These are phyloP conservation scores for Smallanthus sonchifolius DNA, from an alignment of 129 eudicot genomes.

Conservation along the genomic window DNA sequence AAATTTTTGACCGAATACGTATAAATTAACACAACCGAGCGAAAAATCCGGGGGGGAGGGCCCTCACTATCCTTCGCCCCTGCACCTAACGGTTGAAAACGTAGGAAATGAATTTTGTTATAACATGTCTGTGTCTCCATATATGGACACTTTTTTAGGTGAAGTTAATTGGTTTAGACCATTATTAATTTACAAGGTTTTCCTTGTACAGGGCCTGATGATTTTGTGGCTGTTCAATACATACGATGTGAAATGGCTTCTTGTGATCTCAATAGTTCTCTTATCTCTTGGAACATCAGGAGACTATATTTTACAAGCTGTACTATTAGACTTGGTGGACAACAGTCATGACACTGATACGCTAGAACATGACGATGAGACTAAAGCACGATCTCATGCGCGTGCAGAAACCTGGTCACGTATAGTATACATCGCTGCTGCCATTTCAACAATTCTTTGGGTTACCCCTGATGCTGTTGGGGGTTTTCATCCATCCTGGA, in stretches of 20 bases:
- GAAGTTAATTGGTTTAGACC: neutral
- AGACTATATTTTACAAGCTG: neutral
- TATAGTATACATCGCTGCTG: neutral
- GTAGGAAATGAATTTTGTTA: no score
- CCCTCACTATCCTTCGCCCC: no score
- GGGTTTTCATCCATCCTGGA: constrained; percentile 9
- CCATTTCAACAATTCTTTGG: constrained; percentile 10
- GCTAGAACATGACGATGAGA: neutral
- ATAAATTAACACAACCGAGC: no score
- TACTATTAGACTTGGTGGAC: constrained; percentile 17
- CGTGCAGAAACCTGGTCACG: constrained; percentile 15
- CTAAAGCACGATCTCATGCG: neutral
- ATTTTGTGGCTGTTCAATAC: constrained; percentile 27
- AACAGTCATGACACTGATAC: neutral
- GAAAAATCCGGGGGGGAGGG: no score
- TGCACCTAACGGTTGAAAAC: no score
- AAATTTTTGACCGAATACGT: no score
- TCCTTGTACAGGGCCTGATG: constrained; percentile 4
- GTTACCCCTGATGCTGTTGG: constrained; percentile 18
- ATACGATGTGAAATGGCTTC: constrained; percentile 23
- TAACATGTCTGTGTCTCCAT: no score
- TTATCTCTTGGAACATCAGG: constrained; percentile 28
- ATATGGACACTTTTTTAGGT: no score
- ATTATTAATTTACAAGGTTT: neutral
- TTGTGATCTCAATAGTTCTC: constrained; percentile 13